These are phyloP conservation scores for Corynascus novoguineensis DNA, from an alignment of 495 filamentous ascomycete genomes.

Conservation along the genomic window DNA sequence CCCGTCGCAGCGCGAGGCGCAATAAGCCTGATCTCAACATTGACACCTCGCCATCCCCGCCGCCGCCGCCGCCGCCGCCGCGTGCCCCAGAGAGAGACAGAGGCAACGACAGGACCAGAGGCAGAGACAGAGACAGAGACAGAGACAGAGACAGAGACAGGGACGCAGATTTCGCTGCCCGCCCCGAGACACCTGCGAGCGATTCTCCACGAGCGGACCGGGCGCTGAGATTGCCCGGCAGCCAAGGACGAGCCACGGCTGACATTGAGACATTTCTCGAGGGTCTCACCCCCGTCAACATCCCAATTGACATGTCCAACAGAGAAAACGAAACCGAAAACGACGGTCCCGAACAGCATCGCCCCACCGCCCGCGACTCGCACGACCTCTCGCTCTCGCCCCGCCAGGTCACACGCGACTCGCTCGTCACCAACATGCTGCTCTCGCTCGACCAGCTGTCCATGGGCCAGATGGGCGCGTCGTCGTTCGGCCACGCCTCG, in stretches of 20 bases:
- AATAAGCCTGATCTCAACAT: conserved; percentile 27
- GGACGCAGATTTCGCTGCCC: conserved; percentile 8
- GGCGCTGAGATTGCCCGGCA: conserved; percentile 23
- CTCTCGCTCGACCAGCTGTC: conserved; percentile 79
- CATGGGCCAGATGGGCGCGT: conserved; percentile 43
- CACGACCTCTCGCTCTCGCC: conserved; percentile 80
- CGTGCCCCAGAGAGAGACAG: not conserved
- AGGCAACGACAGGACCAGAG: not conserved
- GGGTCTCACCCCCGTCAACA: conserved; percentile 30
- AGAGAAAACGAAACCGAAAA: conserved; percentile 30
- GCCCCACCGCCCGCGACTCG: conserved; percentile 54
- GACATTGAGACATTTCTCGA: conserved; percentile 35
- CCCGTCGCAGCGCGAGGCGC: conserved; percentile 19
- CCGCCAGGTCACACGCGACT: conserved; percentile 71
- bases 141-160: not conserved
- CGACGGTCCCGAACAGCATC: conserved; percentile 32
- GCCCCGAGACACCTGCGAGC: conserved; percentile 22
- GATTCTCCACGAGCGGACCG: conserved; percentile 13
- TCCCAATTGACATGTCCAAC: conserved; percentile 25
- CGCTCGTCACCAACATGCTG: conserved; percentile 88
- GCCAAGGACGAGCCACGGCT: conserved; percentile 19
- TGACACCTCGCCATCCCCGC: conserved; percentile 24
- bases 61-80: conserved; percentile 3
- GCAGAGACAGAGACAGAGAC: not conserved
- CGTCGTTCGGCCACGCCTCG: conserved; percentile 17